These are phyloP conservation scores for Hydnum rufescens DNA, from an alignment of 768 basidiomycete species.

Conservation along the genomic window DNA sequence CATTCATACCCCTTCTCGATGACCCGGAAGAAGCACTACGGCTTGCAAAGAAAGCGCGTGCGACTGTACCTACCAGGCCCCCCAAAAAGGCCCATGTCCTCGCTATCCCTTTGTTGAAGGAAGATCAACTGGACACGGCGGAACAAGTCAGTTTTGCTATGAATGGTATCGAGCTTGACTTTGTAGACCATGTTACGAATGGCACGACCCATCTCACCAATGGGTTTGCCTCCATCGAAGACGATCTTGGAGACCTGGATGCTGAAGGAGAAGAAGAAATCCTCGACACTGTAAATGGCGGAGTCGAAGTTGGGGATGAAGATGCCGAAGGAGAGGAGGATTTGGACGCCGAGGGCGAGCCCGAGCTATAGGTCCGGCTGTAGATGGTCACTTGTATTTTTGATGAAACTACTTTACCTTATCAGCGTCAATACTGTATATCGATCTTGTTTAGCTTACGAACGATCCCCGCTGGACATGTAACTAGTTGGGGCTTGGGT, in stretches of 20 bases:
- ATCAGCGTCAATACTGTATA: no score
- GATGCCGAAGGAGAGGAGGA: slow-evolving; percentile 12
- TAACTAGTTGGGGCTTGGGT: no score
- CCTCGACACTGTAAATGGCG: slow-evolving; percentile 1
- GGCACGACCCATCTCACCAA: background rate
- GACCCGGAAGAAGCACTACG: background rate
- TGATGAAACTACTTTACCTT: no score
- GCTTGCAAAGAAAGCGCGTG: background rate
- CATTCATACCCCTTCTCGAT: background rate
- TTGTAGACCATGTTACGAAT: background rate
- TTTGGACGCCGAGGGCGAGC: slow-evolving; percentile 12
- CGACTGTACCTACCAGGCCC: background rate
- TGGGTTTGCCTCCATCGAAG: background rate
- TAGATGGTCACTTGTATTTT: no score
- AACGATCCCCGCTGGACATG: no score
- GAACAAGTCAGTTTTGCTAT: background rate
- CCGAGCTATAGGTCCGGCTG: no score
- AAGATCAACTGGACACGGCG: background rate
- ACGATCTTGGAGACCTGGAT: slow-evolving; percentile 3
- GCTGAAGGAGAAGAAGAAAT: slow-evolving; percentile 7
- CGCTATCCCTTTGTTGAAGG: background rate
- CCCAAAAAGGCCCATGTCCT: background rate
- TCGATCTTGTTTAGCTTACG: no score
- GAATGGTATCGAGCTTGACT: background rate
- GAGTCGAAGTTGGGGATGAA: slow-evolving; percentile 6